A percentile compares a stretch with the other conserved stretches of the same genome.
Conservation (phyloP, 352 stramenopile species). For the Globisporangium ultimum region DNA sequence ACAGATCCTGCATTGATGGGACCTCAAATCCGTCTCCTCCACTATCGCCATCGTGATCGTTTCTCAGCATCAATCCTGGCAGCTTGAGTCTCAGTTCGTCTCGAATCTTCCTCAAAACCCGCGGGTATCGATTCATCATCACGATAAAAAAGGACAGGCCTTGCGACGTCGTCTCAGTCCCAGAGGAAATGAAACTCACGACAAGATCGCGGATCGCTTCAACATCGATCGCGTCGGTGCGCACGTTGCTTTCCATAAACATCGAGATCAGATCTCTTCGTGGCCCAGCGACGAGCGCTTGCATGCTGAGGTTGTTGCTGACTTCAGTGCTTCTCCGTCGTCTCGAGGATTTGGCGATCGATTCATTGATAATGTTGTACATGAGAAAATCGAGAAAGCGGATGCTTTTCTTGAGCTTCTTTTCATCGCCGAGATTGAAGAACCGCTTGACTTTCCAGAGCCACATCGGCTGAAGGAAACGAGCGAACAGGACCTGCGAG, state of each 20-base stretch:
- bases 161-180: conserved; percentile 69
- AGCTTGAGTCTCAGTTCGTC: conserved; percentile 32
- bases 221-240: neutral
- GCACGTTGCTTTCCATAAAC: conserved; percentile 16
- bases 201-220: conserved; percentile 3
- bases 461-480: neutral
- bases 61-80: conserved; percentile 10
- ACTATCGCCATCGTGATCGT: no score
- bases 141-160: conserved; percentile 71
- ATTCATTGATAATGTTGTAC: conserved; percentile 5
- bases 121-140: conserved; percentile 58
- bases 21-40: conserved; percentile 17
- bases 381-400: neutral
- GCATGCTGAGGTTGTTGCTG: neutral
- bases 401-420: neutral
- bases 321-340: neutral
- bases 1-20: conserved; percentile 32
- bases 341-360: neutral
- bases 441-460: neutral
- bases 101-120: conserved; percentile 35
- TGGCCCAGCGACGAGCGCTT: neutral
- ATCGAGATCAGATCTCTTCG: conserved; percentile 29
- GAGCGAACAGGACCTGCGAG: conserved; percentile 3
- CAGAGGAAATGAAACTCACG: conserved; percentile 70
- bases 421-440: neutral